Evolutionary conservation across 208 protist species (phyloP).

Genomic region (Leishmania tarentolae): DNA sequence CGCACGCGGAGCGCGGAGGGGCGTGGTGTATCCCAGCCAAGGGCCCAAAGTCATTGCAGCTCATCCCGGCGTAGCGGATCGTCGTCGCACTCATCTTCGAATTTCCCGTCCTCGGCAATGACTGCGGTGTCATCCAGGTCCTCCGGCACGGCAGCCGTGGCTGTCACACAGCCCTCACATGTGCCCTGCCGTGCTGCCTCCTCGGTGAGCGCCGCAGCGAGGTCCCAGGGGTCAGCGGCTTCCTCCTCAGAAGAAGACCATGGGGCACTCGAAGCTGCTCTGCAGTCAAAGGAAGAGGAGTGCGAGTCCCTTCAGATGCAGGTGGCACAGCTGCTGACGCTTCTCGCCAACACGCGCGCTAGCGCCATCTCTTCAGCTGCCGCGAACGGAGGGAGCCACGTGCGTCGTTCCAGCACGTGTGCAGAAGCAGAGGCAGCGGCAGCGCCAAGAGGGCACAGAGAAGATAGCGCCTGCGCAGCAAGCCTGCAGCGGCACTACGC

Average conservation of each 20-base stretch:
- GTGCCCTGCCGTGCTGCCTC: background rate
- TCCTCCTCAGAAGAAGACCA: constrained; percentile 1
- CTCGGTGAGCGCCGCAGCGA: background rate
- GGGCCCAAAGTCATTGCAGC: background rate
- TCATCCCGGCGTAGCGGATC: background rate
- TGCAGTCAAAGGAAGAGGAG: constrained; percentile 29
- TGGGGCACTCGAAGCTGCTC: constrained; percentile 13
- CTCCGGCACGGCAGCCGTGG: background rate
- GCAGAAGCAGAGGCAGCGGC: background rate
- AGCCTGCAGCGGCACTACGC: background rate
- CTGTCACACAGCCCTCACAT: background rate
- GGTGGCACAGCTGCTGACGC: constrained; percentile 32
- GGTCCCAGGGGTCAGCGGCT: background rate
- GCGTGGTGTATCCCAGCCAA: background rate
- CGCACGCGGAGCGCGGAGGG: background rate
- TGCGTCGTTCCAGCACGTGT: background rate
- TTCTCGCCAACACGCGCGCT: constrained; percentile 8
- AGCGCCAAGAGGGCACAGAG: background rate
- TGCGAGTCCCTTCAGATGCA: constrained; percentile 37
- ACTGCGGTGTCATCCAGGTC: background rate
- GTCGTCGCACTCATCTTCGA: constrained; percentile 2
- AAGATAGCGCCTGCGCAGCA: background rate
- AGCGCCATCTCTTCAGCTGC: background rate
- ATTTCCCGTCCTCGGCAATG: background rate
- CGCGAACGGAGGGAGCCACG: background rate